Base-by-base conservation (phyloP, 768 basidiomycete genomes). In the Nidula microcarpa region DNA sequence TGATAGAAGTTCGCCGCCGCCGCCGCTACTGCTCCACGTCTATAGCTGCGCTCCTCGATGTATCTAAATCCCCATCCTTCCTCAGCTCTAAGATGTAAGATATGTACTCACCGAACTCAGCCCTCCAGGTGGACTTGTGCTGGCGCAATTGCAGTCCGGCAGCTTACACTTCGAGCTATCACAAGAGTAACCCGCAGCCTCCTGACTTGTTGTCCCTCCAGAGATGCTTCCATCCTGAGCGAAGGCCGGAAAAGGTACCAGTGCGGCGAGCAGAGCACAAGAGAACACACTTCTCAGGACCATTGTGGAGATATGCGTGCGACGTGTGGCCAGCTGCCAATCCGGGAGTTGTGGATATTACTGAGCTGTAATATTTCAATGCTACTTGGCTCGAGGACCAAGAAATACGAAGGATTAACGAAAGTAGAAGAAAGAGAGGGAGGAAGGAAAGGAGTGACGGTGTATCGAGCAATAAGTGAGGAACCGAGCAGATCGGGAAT, bases 101-200 rank as follows among this genome's bases (percentile, higher is more conserved):
- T 13, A 47, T 43, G 56, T 17, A 73, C 85, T 73, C 57, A 87
- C 83, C 17, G 86, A 82, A 13, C 68, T 63, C 9, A 90, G 71
- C 3, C 87, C 89, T 52, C 88, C 89, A 10, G 89, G 89, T 3
- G 87, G 86, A 55, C 69, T 80, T 1, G 85, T 79, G 59, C 85
- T 88, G 4, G 89, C 89, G 59, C 87, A 90, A 61, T 82, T 76
- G 63, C 89, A 92, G 49, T 74, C 68, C 0, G 89, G 89, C 5
- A 90, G 74, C 69, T 81, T 71, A 70, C 89, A 92, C 55, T 74
- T 70, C 9, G 67, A 67, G 0, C 86, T 33, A 59, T 90, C 86
- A 63, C 89, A 91, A 6, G 80, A 82, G 66, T 92, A 91, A 7
- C 82, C 84, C 0, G 85, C 82, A 33, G 86, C 82, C 5, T 63